phyloP scores from a whole-genome alignment of 225 moss, liverwort and hornwort genomes.

The Pseudisothecium myosuroides region DNA sequence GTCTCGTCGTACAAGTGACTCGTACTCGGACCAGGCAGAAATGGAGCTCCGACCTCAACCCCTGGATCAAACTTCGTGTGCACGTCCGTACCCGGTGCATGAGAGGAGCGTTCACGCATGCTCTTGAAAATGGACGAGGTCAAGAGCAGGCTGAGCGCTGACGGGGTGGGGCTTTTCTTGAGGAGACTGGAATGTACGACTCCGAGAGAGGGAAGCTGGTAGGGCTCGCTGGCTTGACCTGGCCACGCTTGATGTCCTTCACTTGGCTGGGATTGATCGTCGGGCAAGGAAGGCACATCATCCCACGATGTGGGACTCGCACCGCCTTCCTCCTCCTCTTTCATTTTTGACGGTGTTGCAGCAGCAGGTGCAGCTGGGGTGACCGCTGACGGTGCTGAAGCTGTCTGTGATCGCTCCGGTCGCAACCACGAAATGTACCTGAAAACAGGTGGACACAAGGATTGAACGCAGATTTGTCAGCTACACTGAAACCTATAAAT shows the following conservation, averaged over 20 bases:
- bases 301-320: conserved; percentile 33
- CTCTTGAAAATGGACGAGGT: conserved; percentile 76
- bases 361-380: neutral
- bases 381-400: neutral
- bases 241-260: conserved; percentile 48
- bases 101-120: conserved; percentile 63
- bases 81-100: neutral
- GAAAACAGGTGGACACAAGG: neutral
- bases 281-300: conserved; percentile 25
- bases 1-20: conserved; percentile 10
- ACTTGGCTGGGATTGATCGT: conserved; percentile 24
- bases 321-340: conserved; percentile 17
- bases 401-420: conserved; percentile 36
- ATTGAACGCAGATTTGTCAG: neutral
- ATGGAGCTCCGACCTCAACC: neutral
- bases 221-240: conserved; percentile 60
- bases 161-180: conserved; percentile 29
- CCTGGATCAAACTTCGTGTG: neutral
- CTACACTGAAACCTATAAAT: neutral
- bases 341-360: neutral
- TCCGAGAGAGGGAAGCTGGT: conserved; percentile 49
- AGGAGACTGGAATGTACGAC: conserved; percentile 15
- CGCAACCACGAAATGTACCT: conserved; percentile 63
- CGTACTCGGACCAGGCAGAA: neutral
- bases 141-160: conserved; percentile 62